Conservation (phyloP, 768 basidiomycete genomes). For the Mycena filopes region DNA sequence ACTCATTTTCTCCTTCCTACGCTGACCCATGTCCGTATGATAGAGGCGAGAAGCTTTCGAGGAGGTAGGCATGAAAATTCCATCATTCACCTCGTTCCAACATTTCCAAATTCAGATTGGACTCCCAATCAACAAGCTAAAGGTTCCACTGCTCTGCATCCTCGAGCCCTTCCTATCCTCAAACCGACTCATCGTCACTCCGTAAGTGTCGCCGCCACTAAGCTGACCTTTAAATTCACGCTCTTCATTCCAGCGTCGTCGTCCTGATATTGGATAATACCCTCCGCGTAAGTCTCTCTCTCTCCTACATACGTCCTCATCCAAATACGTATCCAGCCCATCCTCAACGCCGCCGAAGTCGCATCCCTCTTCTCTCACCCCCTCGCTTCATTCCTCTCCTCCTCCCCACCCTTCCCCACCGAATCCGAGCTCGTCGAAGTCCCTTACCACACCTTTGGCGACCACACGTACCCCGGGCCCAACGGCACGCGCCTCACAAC, state of each 20-base stretch:
- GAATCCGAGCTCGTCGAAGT: slow-evolving; percentile 65
- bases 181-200: slow-evolving; percentile 80
- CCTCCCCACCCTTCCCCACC: slow-evolving; percentile 64
- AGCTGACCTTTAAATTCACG: background rate
- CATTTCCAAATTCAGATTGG: slow-evolving; percentile 68
- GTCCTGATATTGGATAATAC: slow-evolving; percentile 86
- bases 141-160: slow-evolving; percentile 80
- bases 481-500: slow-evolving; percentile 44
- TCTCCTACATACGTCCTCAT: background rate
- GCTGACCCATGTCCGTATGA: background rate
- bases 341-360: slow-evolving; percentile 84
- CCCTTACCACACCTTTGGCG: slow-evolving; percentile 73
- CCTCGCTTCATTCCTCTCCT: slow-evolving; percentile 74
- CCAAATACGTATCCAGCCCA: slow-evolving; percentile 61
- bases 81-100: slow-evolving; percentile 2
- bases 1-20: too few species aligned
- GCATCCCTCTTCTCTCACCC: slow-evolving; percentile 88
- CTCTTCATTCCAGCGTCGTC: slow-evolving; percentile 70
- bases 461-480: slow-evolving; percentile 59
- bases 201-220: slow-evolving; percentile 66
- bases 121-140: slow-evolving; percentile 74
- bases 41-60: slow-evolving; percentile 91
- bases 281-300: slow-evolving; percentile 60
- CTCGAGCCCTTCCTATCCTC: slow-evolving; percentile 84
- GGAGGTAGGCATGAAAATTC: slow-evolving; percentile 70